Evolutionary conservation across 202 grass and related monocot genomes (phyloP).

Genomic region (Schoenoplectus tabernaemontani): DNA sequence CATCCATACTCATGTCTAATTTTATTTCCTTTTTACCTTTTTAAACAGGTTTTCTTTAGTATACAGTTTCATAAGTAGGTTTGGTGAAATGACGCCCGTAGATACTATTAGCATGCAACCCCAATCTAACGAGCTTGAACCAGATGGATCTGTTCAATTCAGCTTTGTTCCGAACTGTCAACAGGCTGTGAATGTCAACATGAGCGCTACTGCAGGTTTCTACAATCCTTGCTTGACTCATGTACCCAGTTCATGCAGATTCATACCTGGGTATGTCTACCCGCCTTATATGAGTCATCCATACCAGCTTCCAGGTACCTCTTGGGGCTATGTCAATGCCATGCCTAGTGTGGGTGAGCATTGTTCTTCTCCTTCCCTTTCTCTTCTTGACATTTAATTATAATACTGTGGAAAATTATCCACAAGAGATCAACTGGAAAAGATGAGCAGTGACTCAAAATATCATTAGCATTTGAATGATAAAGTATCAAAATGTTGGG

Average conservation of each 20-base stretch:
- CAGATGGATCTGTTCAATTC: conserved; percentile 3
- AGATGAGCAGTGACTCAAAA: background rate
- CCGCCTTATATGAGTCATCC: conserved; percentile 7
- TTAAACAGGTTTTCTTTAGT: background rate
- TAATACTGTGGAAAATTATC: background rate
- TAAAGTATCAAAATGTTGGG: conserved; percentile 1
- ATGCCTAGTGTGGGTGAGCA: conserved; percentile 10
- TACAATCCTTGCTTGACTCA: conserved; percentile 14
- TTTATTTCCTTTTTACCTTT: background rate
- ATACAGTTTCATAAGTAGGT: background rate
- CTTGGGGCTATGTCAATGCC: conserved; percentile 21
- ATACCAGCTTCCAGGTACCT: background rate
- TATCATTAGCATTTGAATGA: background rate
- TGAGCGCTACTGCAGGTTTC: conserved; percentile 9
- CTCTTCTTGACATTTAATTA: background rate
- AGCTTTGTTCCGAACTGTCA: conserved; percentile 14
- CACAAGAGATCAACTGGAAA: background rate
- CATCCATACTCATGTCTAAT: background rate
- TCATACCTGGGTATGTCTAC: conserved; percentile 15
- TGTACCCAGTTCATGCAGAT: conserved; percentile 18
- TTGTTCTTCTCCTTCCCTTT: background rate
- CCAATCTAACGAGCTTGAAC: background rate
- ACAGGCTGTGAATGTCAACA: conserved; percentile 15
- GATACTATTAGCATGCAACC: conserved; percentile 6
- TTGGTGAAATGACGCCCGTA: conserved; percentile 4